These are phyloP conservation scores for Wickerhamiella azymoides DNA, from an alignment of 805 yeast species.

Conservation along the genomic window DNA sequence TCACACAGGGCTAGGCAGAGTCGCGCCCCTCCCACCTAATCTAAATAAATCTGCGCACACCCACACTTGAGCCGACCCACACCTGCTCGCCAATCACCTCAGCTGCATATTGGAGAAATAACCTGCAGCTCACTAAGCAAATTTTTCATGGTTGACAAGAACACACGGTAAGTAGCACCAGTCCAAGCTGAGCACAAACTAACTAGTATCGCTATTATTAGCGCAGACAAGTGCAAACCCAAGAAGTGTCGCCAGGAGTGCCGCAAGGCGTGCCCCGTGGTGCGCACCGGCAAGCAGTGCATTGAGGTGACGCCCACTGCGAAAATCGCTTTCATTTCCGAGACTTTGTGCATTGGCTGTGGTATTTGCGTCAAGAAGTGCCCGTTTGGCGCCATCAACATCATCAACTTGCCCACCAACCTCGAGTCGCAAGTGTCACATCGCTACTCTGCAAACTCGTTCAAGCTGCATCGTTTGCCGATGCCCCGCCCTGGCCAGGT, in stretches of 20 bases:
- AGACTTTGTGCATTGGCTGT: constrained; percentile 90
- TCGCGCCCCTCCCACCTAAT: no score
- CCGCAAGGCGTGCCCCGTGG: constrained; percentile 93
- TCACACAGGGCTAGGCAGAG: no score
- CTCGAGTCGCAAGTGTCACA: constrained; percentile 87
- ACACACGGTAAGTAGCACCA: constrained; percentile 4
- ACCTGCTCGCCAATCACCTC: no score
- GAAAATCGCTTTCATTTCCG: constrained; percentile 90
- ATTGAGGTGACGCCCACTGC: constrained; percentile 86
- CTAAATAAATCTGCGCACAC: no score
- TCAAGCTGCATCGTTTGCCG: constrained; percentile 92
- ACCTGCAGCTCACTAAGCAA: background rate
- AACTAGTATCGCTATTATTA: constrained; percentile 82
- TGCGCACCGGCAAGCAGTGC: constrained; percentile 93
- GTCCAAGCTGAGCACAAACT: constrained; percentile 4
- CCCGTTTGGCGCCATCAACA: constrained; percentile 93
- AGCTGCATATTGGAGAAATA: no score
- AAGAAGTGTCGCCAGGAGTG: constrained; percentile 98
- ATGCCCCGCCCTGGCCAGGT: constrained; percentile 99
- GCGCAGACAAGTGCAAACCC: constrained; percentile 90
- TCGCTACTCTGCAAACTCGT: constrained; percentile 94
- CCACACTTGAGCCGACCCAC: no score
- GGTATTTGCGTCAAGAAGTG: constrained; percentile 99
- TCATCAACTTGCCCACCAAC: constrained; percentile 92
- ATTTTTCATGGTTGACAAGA: constrained; percentile 9